Evolutionary conservation across 805 yeast species (phyloP).

Genomic region (Ogataea paradorogensis): DNA sequence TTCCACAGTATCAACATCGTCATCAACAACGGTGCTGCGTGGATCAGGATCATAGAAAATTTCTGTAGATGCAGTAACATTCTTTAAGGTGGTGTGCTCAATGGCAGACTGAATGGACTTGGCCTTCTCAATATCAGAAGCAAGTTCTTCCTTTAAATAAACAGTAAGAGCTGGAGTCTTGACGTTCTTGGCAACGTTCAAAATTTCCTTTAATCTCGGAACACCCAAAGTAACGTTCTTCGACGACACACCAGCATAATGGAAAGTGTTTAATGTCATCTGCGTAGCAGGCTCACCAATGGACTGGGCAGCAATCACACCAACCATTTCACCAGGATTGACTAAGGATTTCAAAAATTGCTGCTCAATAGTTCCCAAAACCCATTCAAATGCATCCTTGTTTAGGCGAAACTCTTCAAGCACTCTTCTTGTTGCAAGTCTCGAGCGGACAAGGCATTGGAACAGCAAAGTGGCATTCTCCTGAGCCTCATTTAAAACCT

Average conservation of each 20-base stretch:
- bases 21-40: slow-evolving; percentile 91
- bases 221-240: slow-evolving; percentile 96
- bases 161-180: slow-evolving; percentile 99
- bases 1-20: slow-evolving; percentile 95
- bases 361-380: slow-evolving; percentile 86
- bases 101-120: slow-evolving; percentile 94
- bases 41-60: slow-evolving; percentile 98
- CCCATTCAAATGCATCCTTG: slow-evolving; percentile 92
- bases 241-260: slow-evolving; percentile 96
- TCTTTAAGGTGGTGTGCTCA: slow-evolving; percentile 91
- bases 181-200: slow-evolving; percentile 96
- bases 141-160: slow-evolving; percentile 76
- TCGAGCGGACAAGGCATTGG: slow-evolving; percentile 89
- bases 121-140: slow-evolving; percentile 88
- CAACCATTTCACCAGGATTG: slow-evolving; percentile 98
- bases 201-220: slow-evolving; percentile 96
- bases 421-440: slow-evolving; percentile 86
- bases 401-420: slow-evolving; percentile 86
- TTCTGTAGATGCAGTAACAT: slow-evolving; percentile 96
- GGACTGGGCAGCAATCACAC: slow-evolving; percentile 95
- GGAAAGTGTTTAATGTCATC: slow-evolving; percentile 97
- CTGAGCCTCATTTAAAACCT: slow-evolving; percentile 79
- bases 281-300: slow-evolving; percentile 99
- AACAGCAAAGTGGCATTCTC: slow-evolving; percentile 85
- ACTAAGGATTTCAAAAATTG: slow-evolving; percentile 90